Evolutionary conservation across 306 rosid species (phyloP).

Genomic region (Boehmeria nivea): DNA sequence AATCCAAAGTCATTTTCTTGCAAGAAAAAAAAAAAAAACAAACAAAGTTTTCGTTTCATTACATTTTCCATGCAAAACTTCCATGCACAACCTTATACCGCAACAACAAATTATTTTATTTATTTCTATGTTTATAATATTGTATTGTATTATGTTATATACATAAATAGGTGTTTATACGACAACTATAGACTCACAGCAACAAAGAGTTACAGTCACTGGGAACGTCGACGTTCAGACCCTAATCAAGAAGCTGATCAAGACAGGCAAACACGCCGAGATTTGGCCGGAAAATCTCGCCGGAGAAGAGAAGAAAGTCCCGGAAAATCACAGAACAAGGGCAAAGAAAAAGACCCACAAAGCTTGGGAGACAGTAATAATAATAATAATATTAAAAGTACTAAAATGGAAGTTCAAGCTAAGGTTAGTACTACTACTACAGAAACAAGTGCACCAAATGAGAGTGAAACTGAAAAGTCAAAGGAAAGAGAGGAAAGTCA

Average conservation of each 20-base stretch:
- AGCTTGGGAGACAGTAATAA: background rate
- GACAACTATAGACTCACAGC: constrained; percentile 51
- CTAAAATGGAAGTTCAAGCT: constrained; percentile 18
- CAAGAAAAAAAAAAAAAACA: background rate
- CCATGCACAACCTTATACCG: background rate
- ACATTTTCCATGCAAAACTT: background rate
- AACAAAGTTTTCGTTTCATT: no score
- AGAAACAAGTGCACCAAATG: constrained; percentile 24
- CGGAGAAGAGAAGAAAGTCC: constrained; percentile 31
- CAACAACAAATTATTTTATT: no score
- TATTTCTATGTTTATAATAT: no score
- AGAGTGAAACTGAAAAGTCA: constrained; percentile 17
- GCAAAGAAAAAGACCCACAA: constrained; percentile 28
- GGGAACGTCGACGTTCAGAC: constrained; percentile 60
- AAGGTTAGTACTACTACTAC: constrained; percentile 26
- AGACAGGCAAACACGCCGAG: constrained; percentile 69
- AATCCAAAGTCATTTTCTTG: no score
- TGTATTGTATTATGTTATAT: background rate
- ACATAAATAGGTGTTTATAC: constrained; percentile 57
- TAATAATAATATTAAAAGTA: constrained; percentile 3
- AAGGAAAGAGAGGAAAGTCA: constrained; percentile 19
- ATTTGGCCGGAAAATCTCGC: constrained; percentile 52
- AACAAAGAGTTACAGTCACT: constrained; percentile 66
- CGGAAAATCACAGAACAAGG: constrained; percentile 29
- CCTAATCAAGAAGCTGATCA: constrained; percentile 50